Percentiles rank a stretch among this genome's conserved stretches.
phyloP scores from a whole-genome alignment of 208 protist species.

The Strigomonas culicis region DNA sequence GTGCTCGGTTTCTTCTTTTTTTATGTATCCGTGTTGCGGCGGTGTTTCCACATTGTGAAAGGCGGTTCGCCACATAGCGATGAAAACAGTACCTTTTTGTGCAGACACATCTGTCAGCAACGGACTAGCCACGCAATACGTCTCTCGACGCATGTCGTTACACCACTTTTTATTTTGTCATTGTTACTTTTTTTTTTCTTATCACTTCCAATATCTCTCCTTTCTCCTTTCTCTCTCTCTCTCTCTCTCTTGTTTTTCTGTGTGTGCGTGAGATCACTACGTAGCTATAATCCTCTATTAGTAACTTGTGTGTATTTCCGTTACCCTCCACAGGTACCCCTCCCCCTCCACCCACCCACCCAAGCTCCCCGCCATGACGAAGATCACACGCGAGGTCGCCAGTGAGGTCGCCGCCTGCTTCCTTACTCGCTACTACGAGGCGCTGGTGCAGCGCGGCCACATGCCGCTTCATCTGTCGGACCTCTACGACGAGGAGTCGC shows the following conservation, averaged over 20 bases:
- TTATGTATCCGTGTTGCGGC: too few species aligned
- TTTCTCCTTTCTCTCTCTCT: constrained; percentile 3
- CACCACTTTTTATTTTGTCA: background rate
- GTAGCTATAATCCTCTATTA: too few species aligned
- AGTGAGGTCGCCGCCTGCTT: constrained; percentile 62
- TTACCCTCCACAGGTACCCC: constrained; percentile 4
- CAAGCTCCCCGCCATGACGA: background rate
- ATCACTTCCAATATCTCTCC: constrained; percentile 7
- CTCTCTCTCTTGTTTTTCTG: constrained; percentile 1
- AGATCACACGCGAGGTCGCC: constrained; percentile 43
- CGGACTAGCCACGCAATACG: too few species aligned
- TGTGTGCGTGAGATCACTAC: background rate
- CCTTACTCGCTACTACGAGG: constrained; percentile 73
- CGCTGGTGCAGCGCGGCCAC: constrained; percentile 57
- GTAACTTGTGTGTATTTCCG: constrained; percentile 1
- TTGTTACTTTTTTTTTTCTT: constrained; percentile 7
- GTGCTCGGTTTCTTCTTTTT: constrained; percentile 5
- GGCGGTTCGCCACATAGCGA: too few species aligned
- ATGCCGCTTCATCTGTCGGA: constrained; percentile 37
- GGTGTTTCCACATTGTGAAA: too few species aligned
- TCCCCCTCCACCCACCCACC: background rate
- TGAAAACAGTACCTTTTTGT: too few species aligned
- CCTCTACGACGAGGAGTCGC: constrained; percentile 66
- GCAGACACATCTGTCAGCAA: too few species aligned
- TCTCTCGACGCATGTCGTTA: too few species aligned